A percentile compares a stretch with the other conserved stretches of the same genome.
Evolutionary conservation across 2,329 filamentous ascomycete genomes (phyloP).

Genomic region (Atkinsonella texensis): DNA sequence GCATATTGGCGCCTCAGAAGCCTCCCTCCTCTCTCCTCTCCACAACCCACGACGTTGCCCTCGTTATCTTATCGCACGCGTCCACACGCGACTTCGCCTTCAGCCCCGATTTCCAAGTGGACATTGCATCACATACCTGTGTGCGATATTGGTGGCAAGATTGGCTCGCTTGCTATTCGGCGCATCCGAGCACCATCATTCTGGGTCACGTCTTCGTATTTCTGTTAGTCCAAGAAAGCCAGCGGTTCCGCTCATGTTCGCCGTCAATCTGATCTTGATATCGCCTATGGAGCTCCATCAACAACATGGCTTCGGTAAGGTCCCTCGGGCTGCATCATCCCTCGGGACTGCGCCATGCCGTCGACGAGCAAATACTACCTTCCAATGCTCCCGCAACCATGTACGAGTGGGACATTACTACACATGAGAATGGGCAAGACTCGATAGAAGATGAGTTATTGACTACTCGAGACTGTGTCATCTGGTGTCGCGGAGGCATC

Average conservation of each 20-base stretch:
- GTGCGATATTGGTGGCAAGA: neutral
- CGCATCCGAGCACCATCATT: neutral
- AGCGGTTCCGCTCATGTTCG: neutral
- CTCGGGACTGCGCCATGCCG: constrained; percentile 68
- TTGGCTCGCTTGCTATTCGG: neutral
- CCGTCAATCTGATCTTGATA: constrained; percentile 4
- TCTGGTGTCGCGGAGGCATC: constrained; percentile 81
- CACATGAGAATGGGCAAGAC: constrained; percentile 25
- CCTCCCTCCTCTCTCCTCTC: too few relatives aligned
- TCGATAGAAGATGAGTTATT: constrained; percentile 67
- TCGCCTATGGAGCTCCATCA: constrained; percentile 20
- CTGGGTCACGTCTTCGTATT: neutral
- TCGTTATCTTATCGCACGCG: constrained; percentile 2
- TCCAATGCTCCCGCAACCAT: constrained; percentile 49
- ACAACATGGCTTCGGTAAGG: constrained; percentile 72
- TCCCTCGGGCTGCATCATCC: constrained; percentile 89
- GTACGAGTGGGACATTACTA: constrained; percentile 64
- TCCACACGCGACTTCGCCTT: neutral
- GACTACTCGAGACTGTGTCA: constrained; percentile 60
- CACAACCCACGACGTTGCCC: neutral
- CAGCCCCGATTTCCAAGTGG: neutral
- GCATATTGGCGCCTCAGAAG: too few relatives aligned
- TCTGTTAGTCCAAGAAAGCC: neutral
- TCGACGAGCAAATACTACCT: constrained; percentile 67
- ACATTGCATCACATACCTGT: neutral